Evolutionary conservation across 2,329 filamentous ascomycete genomes (phyloP), one percentile per base, ranked within the genome.

Genomic region (Verticillium tricorpus): DNA sequence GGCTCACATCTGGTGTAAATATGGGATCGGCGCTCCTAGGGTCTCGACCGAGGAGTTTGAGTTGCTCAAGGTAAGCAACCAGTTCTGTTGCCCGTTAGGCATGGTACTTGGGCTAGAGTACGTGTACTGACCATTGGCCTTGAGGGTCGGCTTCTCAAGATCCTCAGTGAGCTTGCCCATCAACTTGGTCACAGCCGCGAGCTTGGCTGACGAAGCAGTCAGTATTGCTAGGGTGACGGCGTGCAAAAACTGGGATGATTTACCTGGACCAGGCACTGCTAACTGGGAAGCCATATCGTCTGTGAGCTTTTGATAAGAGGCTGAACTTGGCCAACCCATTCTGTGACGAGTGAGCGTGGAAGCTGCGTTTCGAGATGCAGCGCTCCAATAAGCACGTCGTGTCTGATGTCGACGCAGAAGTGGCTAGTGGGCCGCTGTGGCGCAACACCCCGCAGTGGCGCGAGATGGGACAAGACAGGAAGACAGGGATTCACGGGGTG

Each of bases 41-140:
- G 68, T 89, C 87, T 63, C 93, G 87, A 7, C 93, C 90, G 69
- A 91, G 85, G 35, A 93, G 80, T 75, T 97, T 97, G 57, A 97
- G 80, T 68, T 92, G 78, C 67, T 89, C 86, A 4, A 90, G 74
- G 14, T 80, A 79, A 11, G 81, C 76, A 68, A 86, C 84, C 64
- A 87, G 84, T 70, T 91, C 90, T 92, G 65, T 17, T 22, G 15
- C 9, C 14, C 57, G 57, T 71, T 25, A 69, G 61, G 57, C 34
- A 35, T 45, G 14, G n/a, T 11, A 54, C 31, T 34, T n/a, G 15
- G 31, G 6, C 11, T 25, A n/a, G 15, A 34, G 2, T 14, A 32
- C 17, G 28, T 50, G 5, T 14, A 32, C 58, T 59, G 8, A 59
- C 58, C 58, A 4, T 15, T 59, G n/a, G 35, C 76, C 6, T 82